phyloP scores from a whole-genome alignment of 2,329 filamentous ascomycete genomes.

The Cytospora paraplurivora region DNA sequence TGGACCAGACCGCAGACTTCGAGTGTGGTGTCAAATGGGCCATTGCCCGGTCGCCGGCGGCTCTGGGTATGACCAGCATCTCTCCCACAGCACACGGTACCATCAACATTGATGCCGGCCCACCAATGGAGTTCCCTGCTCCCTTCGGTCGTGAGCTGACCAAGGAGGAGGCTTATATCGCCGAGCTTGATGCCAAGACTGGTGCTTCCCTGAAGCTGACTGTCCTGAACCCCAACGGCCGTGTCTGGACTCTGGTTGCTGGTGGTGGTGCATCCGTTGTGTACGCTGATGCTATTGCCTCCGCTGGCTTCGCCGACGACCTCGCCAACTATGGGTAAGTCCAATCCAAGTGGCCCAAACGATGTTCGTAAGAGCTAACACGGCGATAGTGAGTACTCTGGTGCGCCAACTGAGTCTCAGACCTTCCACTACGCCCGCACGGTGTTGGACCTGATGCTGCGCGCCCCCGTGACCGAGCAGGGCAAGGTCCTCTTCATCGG shows the following conservation, averaged over 20 bases:
- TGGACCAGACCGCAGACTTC: conserved; percentile 98
- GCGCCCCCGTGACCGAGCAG: conserved; percentile 78
- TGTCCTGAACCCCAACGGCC: conserved; percentile 86
- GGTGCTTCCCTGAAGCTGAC: conserved; percentile 98
- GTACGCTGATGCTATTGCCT: conserved; percentile 98
- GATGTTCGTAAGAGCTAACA: conserved; percentile 10
- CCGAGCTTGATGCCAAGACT: conserved; percentile 98
- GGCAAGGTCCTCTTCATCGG: conserved; percentile 99
- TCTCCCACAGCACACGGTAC: conserved; percentile 67
- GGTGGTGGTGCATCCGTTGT: conserved; percentile 99
- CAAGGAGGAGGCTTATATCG: conserved; percentile 99
- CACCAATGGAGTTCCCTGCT: conserved; percentile 98
- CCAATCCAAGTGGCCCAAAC: neutral
- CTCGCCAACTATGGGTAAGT: conserved; percentile 84
- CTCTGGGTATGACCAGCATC: conserved; percentile 77
- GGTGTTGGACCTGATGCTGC: conserved; percentile 95
- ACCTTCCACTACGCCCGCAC: conserved; percentile 99
- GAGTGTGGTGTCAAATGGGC: conserved; percentile 99
- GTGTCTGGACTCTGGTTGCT: conserved; percentile 97
- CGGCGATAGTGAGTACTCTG: conserved; percentile 80
- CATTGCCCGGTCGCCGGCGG: conserved; percentile 85
- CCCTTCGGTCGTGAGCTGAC: conserved; percentile 97
- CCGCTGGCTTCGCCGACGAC: conserved; percentile 90
- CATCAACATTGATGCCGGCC: conserved; percentile 92
- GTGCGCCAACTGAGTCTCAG: conserved; percentile 97